phyloP scores from a whole-genome alignment of 768 basidiomycete species.

The Lyophyllum semitale region DNA sequence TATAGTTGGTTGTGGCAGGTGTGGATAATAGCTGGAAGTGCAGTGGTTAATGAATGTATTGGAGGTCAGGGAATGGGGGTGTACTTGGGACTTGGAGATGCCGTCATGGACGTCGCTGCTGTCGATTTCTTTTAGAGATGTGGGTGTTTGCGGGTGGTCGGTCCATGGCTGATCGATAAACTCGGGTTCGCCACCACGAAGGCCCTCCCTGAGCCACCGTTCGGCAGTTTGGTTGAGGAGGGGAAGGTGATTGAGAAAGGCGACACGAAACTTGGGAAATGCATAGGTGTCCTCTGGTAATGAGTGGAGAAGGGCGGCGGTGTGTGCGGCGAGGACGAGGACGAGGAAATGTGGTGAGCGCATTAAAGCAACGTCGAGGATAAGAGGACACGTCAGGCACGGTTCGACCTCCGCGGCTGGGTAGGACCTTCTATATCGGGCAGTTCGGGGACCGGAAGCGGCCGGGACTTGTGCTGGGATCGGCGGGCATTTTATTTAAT shows the following conservation, averaged over 20 bases:
- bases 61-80: slow-evolving; percentile 22
- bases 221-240: slow-evolving; percentile 72
- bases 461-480: neutral
- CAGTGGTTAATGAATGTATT: slow-evolving; percentile 2
- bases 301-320: slow-evolving; percentile 58
- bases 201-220: slow-evolving; percentile 71
- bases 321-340: slow-evolving; percentile 24
- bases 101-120: slow-evolving; percentile 33
- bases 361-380: slow-evolving; percentile 10
- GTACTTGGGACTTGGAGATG: slow-evolving; percentile 30
- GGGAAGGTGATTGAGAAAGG: slow-evolving; percentile 80
- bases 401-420: slow-evolving; percentile 17
- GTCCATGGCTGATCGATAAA: slow-evolving; percentile 72
- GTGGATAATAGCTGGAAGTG: slow-evolving; percentile 22
- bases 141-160: slow-evolving; percentile 37
- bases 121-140: slow-evolving; percentile 61
- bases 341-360: slow-evolving; percentile 13
- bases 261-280: slow-evolving; percentile 79
- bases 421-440: slow-evolving; percentile 15
- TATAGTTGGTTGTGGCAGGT: slow-evolving; percentile 35
- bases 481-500: too few relatives aligned
- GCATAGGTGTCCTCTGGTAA: slow-evolving; percentile 81
- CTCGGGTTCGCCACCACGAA: slow-evolving; percentile 74
- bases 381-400: neutral
- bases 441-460: neutral